These are phyloP conservation scores for Leishmania major DNA, from an alignment of 208 protist species.

Conservation along the genomic window DNA sequence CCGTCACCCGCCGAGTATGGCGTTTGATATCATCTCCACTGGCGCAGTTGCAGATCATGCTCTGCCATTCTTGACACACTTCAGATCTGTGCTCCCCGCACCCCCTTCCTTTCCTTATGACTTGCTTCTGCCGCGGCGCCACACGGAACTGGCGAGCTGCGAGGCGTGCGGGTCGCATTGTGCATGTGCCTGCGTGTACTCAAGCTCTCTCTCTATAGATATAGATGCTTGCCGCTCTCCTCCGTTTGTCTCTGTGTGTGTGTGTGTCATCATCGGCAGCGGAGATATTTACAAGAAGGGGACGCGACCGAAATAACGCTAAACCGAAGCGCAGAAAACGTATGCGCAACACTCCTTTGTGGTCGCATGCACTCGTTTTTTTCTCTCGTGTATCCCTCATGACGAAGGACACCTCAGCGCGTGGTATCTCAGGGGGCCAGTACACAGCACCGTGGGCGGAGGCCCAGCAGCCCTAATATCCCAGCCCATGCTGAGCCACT, in stretches of 20 bases:
- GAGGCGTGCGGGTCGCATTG: not conserved
- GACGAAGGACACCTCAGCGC: too few relatives aligned
- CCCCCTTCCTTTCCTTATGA: not conserved
- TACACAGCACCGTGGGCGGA: too few relatives aligned
- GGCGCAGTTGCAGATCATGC: not conserved
- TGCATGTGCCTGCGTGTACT: not conserved
- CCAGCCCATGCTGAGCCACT: not conserved
- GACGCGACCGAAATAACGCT: too few relatives aligned
- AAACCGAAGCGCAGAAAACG: too few relatives aligned
- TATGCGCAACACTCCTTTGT: too few relatives aligned
- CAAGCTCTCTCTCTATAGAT: not conserved
- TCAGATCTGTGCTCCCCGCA: not conserved
- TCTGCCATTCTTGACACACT: not conserved
- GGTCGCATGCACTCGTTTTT: not conserved
- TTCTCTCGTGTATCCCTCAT: not conserved
- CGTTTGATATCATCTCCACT: not conserved
- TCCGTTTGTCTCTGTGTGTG: too few relatives aligned
- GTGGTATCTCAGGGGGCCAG: too few relatives aligned
- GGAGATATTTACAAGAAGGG: too few relatives aligned
- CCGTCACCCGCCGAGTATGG: not conserved
- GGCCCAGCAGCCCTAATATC: not conserved
- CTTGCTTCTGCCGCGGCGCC: not conserved
- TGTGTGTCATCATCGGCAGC: too few relatives aligned
- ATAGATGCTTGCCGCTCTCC: too few relatives aligned
- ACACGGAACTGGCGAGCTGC: not conserved